Base-by-base conservation (phyloP, 1,139 yeast genomes). In the Pichia cactophila region DNA sequence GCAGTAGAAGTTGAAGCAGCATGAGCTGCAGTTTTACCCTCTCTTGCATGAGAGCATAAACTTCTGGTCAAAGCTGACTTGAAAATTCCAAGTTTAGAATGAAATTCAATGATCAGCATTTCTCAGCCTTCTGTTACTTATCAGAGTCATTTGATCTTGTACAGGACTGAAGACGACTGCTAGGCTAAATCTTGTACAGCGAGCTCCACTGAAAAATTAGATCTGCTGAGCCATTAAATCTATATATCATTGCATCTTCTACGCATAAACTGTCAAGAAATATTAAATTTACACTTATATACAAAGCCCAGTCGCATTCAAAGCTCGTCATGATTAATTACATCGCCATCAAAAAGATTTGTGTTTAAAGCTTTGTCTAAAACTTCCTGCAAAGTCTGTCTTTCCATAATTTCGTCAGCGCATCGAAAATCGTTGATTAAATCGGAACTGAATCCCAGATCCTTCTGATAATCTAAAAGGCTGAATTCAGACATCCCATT, bases 1-100 rank as follows among this genome's bases (percentile, higher is more conserved):
- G 70, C 53, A 14, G 60, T 62, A 4, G 67, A 57, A 7, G 66
- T 46, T 3, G 57, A 53, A 17, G 38, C 9, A 26, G 46, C 49
- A 26, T 38, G 41, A 12, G 41, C 41, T 12, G 41, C 16, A 1
- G 33, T 17, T 23, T 43, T 45, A 1, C 29, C 26, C 12, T 39
- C 26, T 39, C 48, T 48, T 7, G 23, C 16, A 42, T 50, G 51
- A 5, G 47, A 43, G 28, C 53, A 50, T 29, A 48, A 43, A 4
- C 23, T 9, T 46, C 53, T 50, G 4, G 31, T 3, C 4, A 14
- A 31, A 10, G 35, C 35, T 31, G 14, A 12, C 6, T 14, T 12
- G 12, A 31, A 12, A 2, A 12, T 11, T 2, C n/a, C n/a, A 14
- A 31, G n/a, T 12, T 31, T 31, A 14, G 35, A 14, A 14, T 10